Percentiles rank a stretch among this genome's conserved stretches.
These are phyloP conservation scores for Raddia guianensis DNA, from an alignment of 176 grass and related monocot genomes.

Conservation along the genomic window DNA sequence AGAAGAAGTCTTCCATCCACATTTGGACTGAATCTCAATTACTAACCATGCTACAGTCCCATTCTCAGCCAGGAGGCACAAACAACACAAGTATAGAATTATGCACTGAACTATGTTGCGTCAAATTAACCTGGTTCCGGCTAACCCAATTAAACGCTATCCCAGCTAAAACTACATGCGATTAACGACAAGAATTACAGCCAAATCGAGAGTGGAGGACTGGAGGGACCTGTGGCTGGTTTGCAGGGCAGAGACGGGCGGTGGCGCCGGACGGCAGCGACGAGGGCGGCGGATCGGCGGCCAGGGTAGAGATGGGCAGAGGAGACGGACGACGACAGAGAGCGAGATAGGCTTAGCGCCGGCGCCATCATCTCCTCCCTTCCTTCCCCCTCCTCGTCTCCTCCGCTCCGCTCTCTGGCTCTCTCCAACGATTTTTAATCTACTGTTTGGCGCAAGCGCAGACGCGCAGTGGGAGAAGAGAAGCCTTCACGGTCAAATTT, in stretches of 20 bases:
- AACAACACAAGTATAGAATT: not conserved
- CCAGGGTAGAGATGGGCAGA: not conserved
- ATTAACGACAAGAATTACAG: not conserved
- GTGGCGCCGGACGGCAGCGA: constrained; percentile 6
- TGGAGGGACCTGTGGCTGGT: constrained; percentile 34
- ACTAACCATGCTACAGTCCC: not conserved
- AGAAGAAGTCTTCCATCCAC: not conserved
- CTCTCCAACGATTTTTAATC: constrained; percentile 41
- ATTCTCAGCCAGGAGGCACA: not conserved
- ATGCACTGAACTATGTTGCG: not conserved
- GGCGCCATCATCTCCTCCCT: constrained; percentile 38
- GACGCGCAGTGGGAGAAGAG: not conserved
- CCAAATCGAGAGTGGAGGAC: not conserved
- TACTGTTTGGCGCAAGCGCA: not conserved
- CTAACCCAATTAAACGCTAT: not conserved
- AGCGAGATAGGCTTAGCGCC: constrained; percentile 39
- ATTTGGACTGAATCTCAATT: not conserved
- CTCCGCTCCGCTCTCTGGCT: constrained; percentile 31
- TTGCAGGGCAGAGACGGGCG: constrained; percentile 12
- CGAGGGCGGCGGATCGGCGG: constrained; percentile 24
- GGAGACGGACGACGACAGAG: constrained; percentile 19
- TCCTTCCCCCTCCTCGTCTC: constrained; percentile 10
- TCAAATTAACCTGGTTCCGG: not conserved
- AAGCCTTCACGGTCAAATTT: not conserved
- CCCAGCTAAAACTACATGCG: not conserved